phyloP scores from a whole-genome alignment of 345 rosid species.

The Heritiera littoralis region DNA sequence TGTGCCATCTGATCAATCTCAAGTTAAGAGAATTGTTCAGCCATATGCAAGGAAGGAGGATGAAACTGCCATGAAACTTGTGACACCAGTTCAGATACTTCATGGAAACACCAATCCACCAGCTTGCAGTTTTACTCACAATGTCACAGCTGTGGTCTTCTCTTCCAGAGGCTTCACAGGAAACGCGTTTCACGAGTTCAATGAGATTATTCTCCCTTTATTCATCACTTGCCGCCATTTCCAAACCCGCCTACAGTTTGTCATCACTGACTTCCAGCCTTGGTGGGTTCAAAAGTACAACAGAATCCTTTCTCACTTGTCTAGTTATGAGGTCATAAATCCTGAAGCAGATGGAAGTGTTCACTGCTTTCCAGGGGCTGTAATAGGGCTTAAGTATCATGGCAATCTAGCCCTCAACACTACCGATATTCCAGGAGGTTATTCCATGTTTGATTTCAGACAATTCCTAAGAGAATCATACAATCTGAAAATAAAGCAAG shows the following conservation, averaged over 20 bases:
- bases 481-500: constrained; percentile 24
- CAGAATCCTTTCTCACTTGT: constrained; percentile 25
- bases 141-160: constrained; percentile 40
- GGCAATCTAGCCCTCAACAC: constrained; percentile 29
- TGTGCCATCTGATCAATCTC: constrained; percentile 22
- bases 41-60: constrained; percentile 38
- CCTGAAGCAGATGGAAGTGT: constrained; percentile 27
- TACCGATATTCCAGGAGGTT: constrained; percentile 34
- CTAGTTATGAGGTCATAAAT: constrained; percentile 35
- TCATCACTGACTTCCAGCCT: constrained; percentile 34
- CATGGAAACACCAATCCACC: constrained; percentile 23
- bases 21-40: not conserved
- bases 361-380: constrained; percentile 50
- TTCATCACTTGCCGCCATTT: constrained; percentile 44
- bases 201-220: constrained; percentile 47
- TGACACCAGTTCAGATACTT: constrained; percentile 31
- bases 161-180: constrained; percentile 39
- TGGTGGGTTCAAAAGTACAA: constrained; percentile 44
- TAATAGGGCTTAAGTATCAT: constrained; percentile 40
- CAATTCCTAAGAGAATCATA: constrained; percentile 38
- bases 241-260: constrained; percentile 29
- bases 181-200: constrained; percentile 45
- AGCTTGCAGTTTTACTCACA: constrained; percentile 28
- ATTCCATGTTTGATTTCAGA: constrained; percentile 43
- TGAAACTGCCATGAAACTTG: constrained; percentile 18